Evolutionary conservation across 345 rosid genomes (phyloP), one percentile per base, ranked within the genome.

Genomic region (Euphorbia peplus): DNA sequence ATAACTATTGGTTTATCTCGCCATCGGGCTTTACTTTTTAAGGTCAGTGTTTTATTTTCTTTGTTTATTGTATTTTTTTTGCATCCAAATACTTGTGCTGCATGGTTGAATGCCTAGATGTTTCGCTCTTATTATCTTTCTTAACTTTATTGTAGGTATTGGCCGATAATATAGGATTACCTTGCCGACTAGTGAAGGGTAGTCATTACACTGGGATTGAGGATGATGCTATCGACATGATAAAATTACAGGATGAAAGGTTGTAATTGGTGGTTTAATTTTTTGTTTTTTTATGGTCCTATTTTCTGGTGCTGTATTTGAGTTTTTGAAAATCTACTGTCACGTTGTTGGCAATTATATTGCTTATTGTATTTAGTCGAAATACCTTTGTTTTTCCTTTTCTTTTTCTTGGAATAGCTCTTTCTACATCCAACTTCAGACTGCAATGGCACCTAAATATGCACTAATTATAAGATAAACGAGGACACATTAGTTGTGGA

Each of bases 11-110:
- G 99, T 64, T 77, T 95, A 48, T 88, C 98, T 44, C 83, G 99
- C 61, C 97, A 95, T 68, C 99, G 99, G 69, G 96, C 99, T 74
- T 83, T 95, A 75, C 97, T 95, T 83, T 95, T 95, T 81, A 95
- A 95, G 99, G 99, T 92, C 46, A 64, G 82, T 67, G 15, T 65
- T 18, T 30, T 67, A 52, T 62, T 70, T 69, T 61, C 67, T 58
- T 59, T 72, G 41, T 19, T 68, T 64, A 30, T 32, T 69, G 32
- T 12, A 3, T 28, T 37, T 39, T 11, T 37, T 18, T 19, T 12
- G 25, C 46, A 14, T 19, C 25, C 8, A 18, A 9, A 22, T 22
- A 47, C 64, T 55, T 24, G 25, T n/a, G 13, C 69, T 5, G 11
- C 46, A 24, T 62, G 10, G 14, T 14, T 11, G 32, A 4, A 29